Evolutionary conservation across 352 stramenopile genomes (phyloP), one percentile per base, ranked within the genome.

Genomic region (Pythium chondricola): DNA sequence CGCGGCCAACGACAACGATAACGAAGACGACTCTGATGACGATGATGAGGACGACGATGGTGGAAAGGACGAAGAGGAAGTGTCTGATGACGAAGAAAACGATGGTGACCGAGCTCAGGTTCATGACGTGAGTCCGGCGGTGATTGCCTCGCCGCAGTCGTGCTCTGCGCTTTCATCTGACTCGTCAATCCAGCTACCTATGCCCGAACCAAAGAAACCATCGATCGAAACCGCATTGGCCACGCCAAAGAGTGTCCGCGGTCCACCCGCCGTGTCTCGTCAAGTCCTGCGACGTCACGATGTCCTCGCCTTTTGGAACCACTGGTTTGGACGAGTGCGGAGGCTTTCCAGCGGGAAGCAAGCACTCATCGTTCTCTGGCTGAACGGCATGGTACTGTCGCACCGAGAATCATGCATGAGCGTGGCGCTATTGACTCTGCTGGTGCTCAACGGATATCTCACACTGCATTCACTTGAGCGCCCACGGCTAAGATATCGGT

Each of bases 61-160:
- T 8, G 55, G 37, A 17, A 20, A 41, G 0, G 45, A 50, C 8
- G 54, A 57, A 5, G 40, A 56, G 11, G 40, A 46, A 4, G 38
- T 46, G 0, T n/a, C n/a, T n/a, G 56, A 58, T 2, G 46, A 64
- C 17, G 69, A 82, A 17, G 69, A 81, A 4, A 54, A 66, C 10
- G 52, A 56, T 1, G 56, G 72, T 7, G 64, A 69, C 20, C 65
- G 75, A 1, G 73, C 69, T 8, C 57, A 66, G 1, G 60, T 51
- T 14, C 20, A 60, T 21, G 57, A 70, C 9, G 52, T 58, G n/a
- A n/a, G n/a, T n/a, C n/a, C n/a, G 13, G 56, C 46, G 14, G 39
- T 58, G 24, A 46, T n/a, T 31, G 44, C 53, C 22, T 53, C 38
- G 35, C n/a, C n/a, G n/a, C n/a, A n/a, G n/a, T n/a, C n/a, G n/a